phyloP scores from a whole-genome alignment of 2,329 filamentous ascomycete genomes.

The Herpotrichia juniperi region DNA sequence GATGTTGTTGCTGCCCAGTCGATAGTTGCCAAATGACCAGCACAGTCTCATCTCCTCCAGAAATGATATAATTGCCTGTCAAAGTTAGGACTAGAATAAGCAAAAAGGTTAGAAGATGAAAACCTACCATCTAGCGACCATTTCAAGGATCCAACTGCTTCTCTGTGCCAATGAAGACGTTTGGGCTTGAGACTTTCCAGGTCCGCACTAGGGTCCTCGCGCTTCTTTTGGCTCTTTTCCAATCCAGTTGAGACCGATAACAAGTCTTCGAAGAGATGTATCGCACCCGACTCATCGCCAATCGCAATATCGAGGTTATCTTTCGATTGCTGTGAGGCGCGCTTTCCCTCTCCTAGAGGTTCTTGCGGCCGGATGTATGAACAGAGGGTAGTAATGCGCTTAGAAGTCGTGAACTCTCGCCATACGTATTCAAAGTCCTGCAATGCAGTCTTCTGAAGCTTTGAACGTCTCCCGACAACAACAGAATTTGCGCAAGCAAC shows the following conservation, averaged over 20 bases:
- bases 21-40: slow-evolving; percentile 93
- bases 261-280: slow-evolving; percentile 82
- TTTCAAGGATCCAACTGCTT: slow-evolving; percentile 80
- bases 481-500: slow-evolving; percentile 61
- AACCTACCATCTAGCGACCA: slow-evolving; percentile 86
- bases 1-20: slow-evolving; percentile 78
- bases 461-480: slow-evolving; percentile 63
- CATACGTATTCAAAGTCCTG: slow-evolving; percentile 56
- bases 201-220: slow-evolving; percentile 31
- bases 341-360: slow-evolving; percentile 32
- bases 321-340: slow-evolving; percentile 36
- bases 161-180: slow-evolving; percentile 89
- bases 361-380: slow-evolving; percentile 62
- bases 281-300: slow-evolving; percentile 76
- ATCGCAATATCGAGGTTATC: slow-evolving; percentile 74
- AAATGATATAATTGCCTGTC: slow-evolving; percentile 88
- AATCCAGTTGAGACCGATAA: slow-evolving; percentile 60
- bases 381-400: slow-evolving; percentile 59
- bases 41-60: slow-evolving; percentile 87
- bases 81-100: slow-evolving; percentile 3
- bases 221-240: slow-evolving; percentile 47
- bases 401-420: slow-evolving; percentile 62
- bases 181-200: slow-evolving; percentile 58
- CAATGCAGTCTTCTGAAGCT: slow-evolving; percentile 37
- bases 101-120: neutral